Percentiles rank a stretch among this genome's conserved stretches.
Conservation (phyloP, 805 yeast species). For the Metschnikowia gruessii region DNA sequence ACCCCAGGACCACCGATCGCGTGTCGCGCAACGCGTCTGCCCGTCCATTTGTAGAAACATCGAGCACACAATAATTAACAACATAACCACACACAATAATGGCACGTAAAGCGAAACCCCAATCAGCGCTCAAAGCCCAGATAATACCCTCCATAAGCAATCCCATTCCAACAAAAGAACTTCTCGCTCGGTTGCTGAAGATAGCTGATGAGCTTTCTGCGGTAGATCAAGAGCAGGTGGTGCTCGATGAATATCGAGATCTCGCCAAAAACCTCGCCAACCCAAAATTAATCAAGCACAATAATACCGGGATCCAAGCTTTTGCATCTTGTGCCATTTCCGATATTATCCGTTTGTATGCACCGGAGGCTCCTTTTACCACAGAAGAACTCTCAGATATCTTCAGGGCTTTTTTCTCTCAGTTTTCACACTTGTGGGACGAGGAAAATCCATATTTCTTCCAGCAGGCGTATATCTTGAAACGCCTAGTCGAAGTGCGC, state of each 20-base stretch:
- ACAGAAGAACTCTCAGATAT: slow-evolving; percentile 58
- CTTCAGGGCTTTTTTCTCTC: slow-evolving; percentile 63
- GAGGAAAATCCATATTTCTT: slow-evolving; percentile 57
- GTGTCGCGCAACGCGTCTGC: slow-evolving; percentile 9
- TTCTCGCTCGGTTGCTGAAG: slow-evolving; percentile 51
- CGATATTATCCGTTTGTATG: slow-evolving; percentile 72
- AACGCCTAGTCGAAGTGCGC: slow-evolving; percentile 70
- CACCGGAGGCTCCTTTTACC: slow-evolving; percentile 88
- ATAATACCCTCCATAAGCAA: slow-evolving; percentile 56
- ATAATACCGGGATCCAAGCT: slow-evolving; percentile 68
- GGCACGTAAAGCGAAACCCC: slow-evolving; percentile 5
- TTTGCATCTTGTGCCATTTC: slow-evolving; percentile 69
- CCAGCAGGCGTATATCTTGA: slow-evolving; percentile 63
- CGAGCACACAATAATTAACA: background rate
- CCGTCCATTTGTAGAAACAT: background rate
- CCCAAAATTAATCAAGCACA: slow-evolving; percentile 56
- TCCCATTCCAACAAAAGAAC: slow-evolving; percentile 60
- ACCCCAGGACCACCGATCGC: background rate
- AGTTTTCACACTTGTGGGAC: slow-evolving; percentile 55
- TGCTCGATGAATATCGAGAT: slow-evolving; percentile 38
- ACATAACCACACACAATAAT: background rate
- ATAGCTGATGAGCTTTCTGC: slow-evolving; percentile 63
- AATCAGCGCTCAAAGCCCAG: slow-evolving; percentile 21
- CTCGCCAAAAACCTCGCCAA: slow-evolving; percentile 54
- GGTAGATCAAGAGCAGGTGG: slow-evolving; percentile 58